A percentile compares a stretch with the other conserved stretches of the same genome.
Evolutionary conservation across 73 alveolate genomes (phyloP).

Genomic region (Paramecium pentaurelia): DNA sequence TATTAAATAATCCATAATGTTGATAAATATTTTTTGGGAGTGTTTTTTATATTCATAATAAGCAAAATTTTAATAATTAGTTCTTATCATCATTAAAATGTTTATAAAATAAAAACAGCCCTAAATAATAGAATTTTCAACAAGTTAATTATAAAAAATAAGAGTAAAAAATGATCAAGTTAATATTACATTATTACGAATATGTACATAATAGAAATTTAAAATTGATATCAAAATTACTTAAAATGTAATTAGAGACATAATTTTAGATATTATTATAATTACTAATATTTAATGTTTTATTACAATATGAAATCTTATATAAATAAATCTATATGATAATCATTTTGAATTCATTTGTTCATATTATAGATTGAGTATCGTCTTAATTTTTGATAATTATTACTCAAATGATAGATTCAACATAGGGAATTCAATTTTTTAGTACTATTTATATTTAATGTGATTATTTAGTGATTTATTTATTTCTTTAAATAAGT

Average conservation of each 20-base stretch:
- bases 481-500: not conserved
- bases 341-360: not conserved
- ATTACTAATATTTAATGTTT: not conserved
- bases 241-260: not conserved
- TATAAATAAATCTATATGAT: not conserved
- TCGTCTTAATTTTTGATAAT: not conserved
- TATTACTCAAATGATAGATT: not conserved
- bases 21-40: not conserved
- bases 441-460: not conserved
- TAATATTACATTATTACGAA: not conserved
- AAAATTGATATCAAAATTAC: not conserved
- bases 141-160: not conserved
- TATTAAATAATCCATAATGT: not conserved
- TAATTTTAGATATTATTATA: not conserved
- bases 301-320: not conserved
- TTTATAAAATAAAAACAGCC: not conserved
- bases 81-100: not conserved
- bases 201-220: not conserved
- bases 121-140: not conserved
- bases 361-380: not conserved
- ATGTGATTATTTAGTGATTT: not conserved
- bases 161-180: not conserved
- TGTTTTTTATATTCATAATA: not conserved
- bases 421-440: not conserved
- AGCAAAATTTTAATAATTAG: not conserved